Base-by-base conservation (phyloP, 2,329 filamentous ascomycete species). In the Botryotinia globosa region DNA sequence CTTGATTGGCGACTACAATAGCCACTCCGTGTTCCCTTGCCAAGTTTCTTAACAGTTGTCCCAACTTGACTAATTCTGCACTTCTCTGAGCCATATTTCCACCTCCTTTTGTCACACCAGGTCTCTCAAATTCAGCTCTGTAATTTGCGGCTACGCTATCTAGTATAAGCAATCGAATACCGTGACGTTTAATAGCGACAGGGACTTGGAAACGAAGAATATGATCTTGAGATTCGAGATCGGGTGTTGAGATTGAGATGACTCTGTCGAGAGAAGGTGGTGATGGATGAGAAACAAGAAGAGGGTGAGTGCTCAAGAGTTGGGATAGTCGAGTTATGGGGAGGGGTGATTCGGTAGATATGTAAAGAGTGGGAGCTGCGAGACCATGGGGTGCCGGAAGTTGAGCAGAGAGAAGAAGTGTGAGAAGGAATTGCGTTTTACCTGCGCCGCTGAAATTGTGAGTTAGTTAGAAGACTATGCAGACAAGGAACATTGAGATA, bases 131-230 rank as follows among this genome's bases (percentile, higher is more conserved):
- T 81, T 98, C 95, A 67, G 93, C 94, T 75, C 96, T 91, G 82
- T 96, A 99, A 82, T 99, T 99, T 74, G 96, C 94, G 0, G 96
- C 94, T 42, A 99, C 91, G 8, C 93, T 97, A 83, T 99, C 96
- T 45, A 99, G 84, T 22, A 98, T 87, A 1, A 99, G 83, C 1
- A 99, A 87, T 3, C 95, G 94, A 69, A 97, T 86, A 74, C 91
- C 87, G 81, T 93, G 90, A 64, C 92, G 89, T 76, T 88, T 84
- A 32, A 97, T 89, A 42, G 94, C 90, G 29, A 97, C 91, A 1
- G 96, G 96, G 9, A 98, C 90, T 81, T 99, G 96, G 82, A 93
- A 98, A 76, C 90, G 90, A 39, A 98, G 85, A 79, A 99, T 97
- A 82, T 98, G 95, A 74, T 98, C 95, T 82, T 99, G 96, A 0